Evolutionary conservation across 805 yeast genomes (phyloP).

Genomic region (Lipomyces yamanashiensis): DNA sequence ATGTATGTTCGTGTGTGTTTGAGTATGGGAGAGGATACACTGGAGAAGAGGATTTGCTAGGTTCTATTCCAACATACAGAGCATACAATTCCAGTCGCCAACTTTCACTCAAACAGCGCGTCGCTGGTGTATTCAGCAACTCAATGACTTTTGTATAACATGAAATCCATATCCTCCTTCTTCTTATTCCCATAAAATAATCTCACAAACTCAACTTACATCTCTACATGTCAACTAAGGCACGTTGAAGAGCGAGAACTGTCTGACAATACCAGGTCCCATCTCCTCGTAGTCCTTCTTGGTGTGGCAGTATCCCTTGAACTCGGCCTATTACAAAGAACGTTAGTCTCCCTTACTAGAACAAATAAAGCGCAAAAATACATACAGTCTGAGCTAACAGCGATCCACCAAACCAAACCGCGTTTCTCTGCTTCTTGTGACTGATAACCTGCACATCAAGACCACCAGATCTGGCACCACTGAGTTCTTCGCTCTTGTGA

Average conservation of each 20-base stretch:
- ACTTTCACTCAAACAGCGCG: no score
- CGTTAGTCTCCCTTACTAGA: slow-evolving; percentile 8
- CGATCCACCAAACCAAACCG: slow-evolving; percentile 99
- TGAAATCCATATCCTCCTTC: background rate
- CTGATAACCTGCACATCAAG: slow-evolving; percentile 96
- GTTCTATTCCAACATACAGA: no score
- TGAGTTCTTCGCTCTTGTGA: slow-evolving; percentile 72
- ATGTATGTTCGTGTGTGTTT: no score
- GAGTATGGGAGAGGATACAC: no score
- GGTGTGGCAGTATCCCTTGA: slow-evolving; percentile 94
- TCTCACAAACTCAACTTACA: background rate
- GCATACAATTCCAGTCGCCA: no score
- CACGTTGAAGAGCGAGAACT: slow-evolving; percentile 91
- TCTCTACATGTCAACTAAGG: slow-evolving; percentile 54
- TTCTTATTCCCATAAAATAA: background rate
- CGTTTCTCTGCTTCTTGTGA: slow-evolving; percentile 96
- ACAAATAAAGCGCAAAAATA: background rate
- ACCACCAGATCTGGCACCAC: slow-evolving; percentile 81
- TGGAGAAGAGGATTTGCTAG: background rate
- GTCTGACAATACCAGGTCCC: slow-evolving; percentile 97
- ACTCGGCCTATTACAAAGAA: slow-evolving; percentile 58
- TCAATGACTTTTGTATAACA: no score
- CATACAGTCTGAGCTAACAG: slow-evolving; percentile 85
- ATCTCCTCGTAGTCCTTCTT: slow-evolving; percentile 96
- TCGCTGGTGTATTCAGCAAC: no score